phyloP scores from a whole-genome alignment of 768 basidiomycete species.

The Tulasnella sp. region DNA sequence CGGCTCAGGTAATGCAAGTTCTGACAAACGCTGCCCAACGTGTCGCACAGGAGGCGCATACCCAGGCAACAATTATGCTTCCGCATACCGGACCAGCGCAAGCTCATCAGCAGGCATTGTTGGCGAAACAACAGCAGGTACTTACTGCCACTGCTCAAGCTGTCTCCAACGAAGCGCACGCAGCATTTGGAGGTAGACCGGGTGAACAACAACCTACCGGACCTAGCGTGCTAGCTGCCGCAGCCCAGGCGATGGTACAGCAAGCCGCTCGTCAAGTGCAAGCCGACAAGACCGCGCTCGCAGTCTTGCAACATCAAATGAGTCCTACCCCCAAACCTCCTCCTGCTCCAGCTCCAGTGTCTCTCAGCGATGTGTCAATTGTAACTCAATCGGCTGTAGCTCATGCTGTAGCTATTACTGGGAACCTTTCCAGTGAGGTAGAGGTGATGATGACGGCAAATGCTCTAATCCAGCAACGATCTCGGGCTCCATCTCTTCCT shows the following conservation, averaged over 20 bases:
- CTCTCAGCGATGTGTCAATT: constrained; percentile 44
- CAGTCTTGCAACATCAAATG: constrained; percentile 28
- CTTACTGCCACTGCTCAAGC: constrained; percentile 59
- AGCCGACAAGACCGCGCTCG: constrained; percentile 34
- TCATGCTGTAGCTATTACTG: constrained; percentile 64
- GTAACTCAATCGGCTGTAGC: constrained; percentile 69
- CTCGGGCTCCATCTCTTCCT: no score
- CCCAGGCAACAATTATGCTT: constrained; percentile 28
- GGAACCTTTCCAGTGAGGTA: constrained; percentile 59
- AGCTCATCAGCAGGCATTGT: constrained; percentile 39
- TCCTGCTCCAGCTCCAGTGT: constrained; percentile 24
- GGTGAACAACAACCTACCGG: constrained; percentile 28
- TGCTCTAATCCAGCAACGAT: constrained; percentile 34
- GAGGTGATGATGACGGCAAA: constrained; percentile 66
- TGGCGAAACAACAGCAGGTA: constrained; percentile 72
- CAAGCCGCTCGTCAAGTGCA: constrained; percentile 55
- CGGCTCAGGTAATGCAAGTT: constrained; percentile 61
- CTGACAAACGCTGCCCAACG: constrained; percentile 64
- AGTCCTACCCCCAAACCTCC: constrained; percentile 24
- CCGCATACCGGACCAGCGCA: constrained; percentile 7
- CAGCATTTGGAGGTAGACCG: constrained; percentile 34
- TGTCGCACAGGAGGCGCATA: constrained; percentile 60
- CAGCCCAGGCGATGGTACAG: constrained; percentile 69
- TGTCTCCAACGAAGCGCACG: constrained; percentile 50
- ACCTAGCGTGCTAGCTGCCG: constrained; percentile 43